phyloP scores from a whole-genome alignment of 1,284 basidiomycete genomes.

The Phlebopus sp. region DNA sequence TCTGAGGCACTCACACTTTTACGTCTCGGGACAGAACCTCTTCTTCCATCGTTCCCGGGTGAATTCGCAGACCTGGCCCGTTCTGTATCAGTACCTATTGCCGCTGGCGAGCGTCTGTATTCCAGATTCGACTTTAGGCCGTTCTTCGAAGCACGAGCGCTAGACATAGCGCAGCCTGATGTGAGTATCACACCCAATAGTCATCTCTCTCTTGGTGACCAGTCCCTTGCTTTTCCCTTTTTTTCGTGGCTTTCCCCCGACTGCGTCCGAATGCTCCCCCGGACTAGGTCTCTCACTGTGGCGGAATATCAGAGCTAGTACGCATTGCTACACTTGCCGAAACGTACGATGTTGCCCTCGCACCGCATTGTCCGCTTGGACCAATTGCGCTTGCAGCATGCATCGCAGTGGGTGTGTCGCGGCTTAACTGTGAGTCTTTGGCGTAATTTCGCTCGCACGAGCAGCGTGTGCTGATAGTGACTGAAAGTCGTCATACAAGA shows the following conservation, averaged over 20 bases:
- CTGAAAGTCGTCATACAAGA: constrained; percentile 59
- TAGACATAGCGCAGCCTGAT: constrained; percentile 78
- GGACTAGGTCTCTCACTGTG: constrained; percentile 56
- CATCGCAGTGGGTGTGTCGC: constrained; percentile 53
- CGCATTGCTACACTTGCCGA: constrained; percentile 71
- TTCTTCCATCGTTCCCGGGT: constrained; percentile 65
- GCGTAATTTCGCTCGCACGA: background rate
- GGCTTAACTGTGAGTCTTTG: constrained; percentile 50
- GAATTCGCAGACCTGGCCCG: constrained; percentile 65
- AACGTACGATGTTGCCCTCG: constrained; percentile 62
- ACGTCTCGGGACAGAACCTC: constrained; percentile 45
- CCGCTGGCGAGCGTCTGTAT: constrained; percentile 71
- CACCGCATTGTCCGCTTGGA: constrained; percentile 63
- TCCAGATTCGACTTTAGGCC: constrained; percentile 70
- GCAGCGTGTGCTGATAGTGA: constrained; percentile 15
- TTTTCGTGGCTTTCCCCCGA: background rate
- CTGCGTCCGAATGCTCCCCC: background rate
- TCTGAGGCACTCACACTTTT: background rate
- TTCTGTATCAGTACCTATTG: constrained; percentile 63
- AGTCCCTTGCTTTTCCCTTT: background rate
- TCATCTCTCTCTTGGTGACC: background rate
- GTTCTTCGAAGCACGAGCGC: constrained; percentile 65
- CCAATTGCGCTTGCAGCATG: constrained; percentile 75
- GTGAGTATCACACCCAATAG: constrained; percentile 31
- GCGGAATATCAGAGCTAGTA: constrained; percentile 73